These are phyloP conservation scores for Blastomyces emzantsi DNA, from an alignment of 2,329 filamentous ascomycete genomes.

Conservation along the genomic window DNA sequence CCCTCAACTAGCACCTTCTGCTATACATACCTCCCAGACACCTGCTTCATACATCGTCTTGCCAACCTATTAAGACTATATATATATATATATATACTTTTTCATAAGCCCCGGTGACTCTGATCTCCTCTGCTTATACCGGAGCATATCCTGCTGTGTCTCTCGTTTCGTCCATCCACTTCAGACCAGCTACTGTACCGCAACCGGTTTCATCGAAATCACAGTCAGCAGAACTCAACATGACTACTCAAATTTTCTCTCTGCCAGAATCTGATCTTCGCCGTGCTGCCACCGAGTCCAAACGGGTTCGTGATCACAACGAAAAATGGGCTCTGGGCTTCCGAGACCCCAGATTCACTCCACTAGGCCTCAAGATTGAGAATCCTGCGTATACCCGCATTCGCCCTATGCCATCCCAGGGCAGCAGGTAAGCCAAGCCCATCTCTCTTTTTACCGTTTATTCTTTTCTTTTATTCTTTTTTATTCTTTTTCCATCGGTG, in stretches of 20 bases:
- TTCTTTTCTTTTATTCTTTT: neutral
- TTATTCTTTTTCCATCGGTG: neutral
- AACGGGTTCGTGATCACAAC: slow-evolving; percentile 32
- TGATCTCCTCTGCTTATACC: neutral
- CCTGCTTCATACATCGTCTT: neutral
- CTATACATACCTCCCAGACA: neutral
- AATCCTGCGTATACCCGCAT: neutral
- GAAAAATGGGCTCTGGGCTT: slow-evolving; percentile 34
- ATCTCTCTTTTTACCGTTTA: neutral
- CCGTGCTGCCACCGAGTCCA: slow-evolving; percentile 43
- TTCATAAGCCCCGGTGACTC: neutral
- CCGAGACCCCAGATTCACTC: slow-evolving; percentile 11
- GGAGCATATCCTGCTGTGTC: neutral
- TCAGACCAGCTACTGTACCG: neutral
- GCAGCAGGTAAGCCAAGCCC: neutral
- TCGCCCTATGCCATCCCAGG: slow-evolving; percentile 12
- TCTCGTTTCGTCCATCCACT: neutral
- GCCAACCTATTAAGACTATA: neutral
- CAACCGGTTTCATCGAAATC: neutral
- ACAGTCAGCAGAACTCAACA: slow-evolving; percentile 10
- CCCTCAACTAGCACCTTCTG: neutral
- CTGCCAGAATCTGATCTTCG: slow-evolving; percentile 46
- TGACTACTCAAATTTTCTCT: slow-evolving; percentile 24
- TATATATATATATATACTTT: neutral
- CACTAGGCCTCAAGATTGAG: neutral